Evolutionary conservation across 805 yeast species (phyloP).

Genomic region (Barnettozyma sp.): DNA sequence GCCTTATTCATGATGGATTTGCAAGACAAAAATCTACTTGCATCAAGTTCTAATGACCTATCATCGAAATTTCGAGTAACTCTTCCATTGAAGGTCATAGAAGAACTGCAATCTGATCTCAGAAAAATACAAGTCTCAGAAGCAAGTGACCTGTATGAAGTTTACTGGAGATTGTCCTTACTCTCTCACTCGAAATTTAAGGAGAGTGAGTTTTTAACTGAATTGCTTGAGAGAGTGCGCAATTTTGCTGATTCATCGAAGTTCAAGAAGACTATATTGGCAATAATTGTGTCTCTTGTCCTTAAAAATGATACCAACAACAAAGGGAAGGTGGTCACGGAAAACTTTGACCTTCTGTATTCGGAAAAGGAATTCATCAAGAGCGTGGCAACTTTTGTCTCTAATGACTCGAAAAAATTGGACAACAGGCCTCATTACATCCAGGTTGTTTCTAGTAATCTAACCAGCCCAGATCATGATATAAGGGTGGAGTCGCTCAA

Average conservation of each 20-base stretch:
- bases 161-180: constrained; percentile 47
- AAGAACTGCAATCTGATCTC: constrained; percentile 10
- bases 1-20: constrained; percentile 36
- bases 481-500: constrained; percentile 46
- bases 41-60: constrained; percentile 12
- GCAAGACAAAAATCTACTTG: constrained; percentile 22
- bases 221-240: constrained; percentile 4
- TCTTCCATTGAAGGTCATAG: constrained; percentile 16
- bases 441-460: constrained; percentile 28
- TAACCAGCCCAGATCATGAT: constrained; percentile 43
- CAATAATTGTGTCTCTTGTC: constrained; percentile 16
- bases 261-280: constrained; percentile 13
- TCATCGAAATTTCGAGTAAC: constrained; percentile 10
- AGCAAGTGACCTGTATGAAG: constrained; percentile 26
- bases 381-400: constrained; percentile 16
- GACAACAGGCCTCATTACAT: constrained; percentile 16
- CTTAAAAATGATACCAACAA: constrained; percentile 5
- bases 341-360: constrained; percentile 19
- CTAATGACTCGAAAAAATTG: constrained; percentile 4
- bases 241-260: constrained; percentile 5
- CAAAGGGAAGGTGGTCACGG: constrained; percentile 6
- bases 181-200: constrained; percentile 30
- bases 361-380: constrained; percentile 15
- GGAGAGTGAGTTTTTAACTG: constrained; percentile 14
- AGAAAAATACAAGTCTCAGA: constrained; percentile 4